Evolutionary conservation across 805 yeast genomes (phyloP).

Genomic region (Candida insectorum): DNA sequence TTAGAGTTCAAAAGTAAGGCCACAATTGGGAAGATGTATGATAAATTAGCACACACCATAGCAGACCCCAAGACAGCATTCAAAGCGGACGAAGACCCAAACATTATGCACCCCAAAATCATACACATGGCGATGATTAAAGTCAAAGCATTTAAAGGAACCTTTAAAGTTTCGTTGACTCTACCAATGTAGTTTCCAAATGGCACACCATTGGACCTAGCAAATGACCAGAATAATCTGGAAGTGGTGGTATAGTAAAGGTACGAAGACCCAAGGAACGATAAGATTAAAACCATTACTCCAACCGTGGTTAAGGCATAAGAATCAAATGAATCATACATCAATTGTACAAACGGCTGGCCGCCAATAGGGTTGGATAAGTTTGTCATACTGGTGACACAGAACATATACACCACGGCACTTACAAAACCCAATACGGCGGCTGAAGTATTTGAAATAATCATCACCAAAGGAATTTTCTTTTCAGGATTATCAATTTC

Average conservation of each 20-base stretch:
- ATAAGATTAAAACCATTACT: conserved; percentile 13
- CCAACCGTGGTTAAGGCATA: conserved; percentile 25
- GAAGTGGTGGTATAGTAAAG: conserved; percentile 25
- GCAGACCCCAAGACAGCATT: conserved; percentile 28
- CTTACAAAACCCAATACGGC: conserved; percentile 27
- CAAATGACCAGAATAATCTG: conserved; percentile 31
- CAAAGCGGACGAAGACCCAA: conserved; percentile 27
- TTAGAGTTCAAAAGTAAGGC: conserved; percentile 15
- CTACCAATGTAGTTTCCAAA: conserved; percentile 24
- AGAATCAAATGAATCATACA: conserved; percentile 21
- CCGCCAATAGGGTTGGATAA: conserved; percentile 19
- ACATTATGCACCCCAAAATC: conserved; percentile 24
- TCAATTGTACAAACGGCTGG: conserved; percentile 20
- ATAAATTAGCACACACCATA: conserved; percentile 27
- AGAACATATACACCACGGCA: conserved; percentile 26
- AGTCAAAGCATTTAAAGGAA: conserved; percentile 19
- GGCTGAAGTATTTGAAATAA: conserved; percentile 22
- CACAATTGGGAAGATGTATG: conserved; percentile 27
- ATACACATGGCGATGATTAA: conserved; percentile 20
- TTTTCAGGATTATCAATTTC: conserved; percentile 27
- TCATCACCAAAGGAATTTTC: conserved; percentile 30
- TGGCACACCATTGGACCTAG: conserved; percentile 31
- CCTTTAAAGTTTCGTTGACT: conserved; percentile 19
- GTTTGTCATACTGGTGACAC: conserved; percentile 15
- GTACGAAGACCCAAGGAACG: conserved; percentile 16